Conservation (phyloP, 2,329 filamentous ascomycete species). For the Fusarium guadeloupense region DNA sequence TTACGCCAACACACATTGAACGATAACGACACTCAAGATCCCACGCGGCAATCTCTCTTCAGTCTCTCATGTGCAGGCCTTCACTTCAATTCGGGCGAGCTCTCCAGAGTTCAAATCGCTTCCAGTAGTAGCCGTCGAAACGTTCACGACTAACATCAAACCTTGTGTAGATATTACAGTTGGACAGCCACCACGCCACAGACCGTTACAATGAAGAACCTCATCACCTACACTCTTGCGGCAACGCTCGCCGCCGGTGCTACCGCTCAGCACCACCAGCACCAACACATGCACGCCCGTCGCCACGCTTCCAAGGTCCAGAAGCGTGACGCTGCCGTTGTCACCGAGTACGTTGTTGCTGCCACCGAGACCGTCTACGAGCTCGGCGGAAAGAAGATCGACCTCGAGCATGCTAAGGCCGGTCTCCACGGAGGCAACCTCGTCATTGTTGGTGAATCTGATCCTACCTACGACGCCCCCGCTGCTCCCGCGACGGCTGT, state of each 20-base stretch:
- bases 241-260: conserved; percentile 62
- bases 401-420: conserved; percentile 70
- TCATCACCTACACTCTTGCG: conserved; percentile 61
- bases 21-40: background rate
- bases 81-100: background rate
- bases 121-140: conserved; percentile 6
- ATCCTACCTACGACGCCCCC: conserved; percentile 61
- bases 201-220: conserved; percentile 57
- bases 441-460: conserved; percentile 69
- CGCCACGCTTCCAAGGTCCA: conserved; percentile 61
- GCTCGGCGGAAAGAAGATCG: conserved; percentile 71
- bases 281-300: conserved; percentile 67
- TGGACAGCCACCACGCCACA: conserved; percentile 20
- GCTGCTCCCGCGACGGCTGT: conserved; percentile 52
- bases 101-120: background rate
- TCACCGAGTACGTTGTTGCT: conserved; percentile 66
- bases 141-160: conserved; percentile 26
- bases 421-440: conserved; percentile 78
- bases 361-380: conserved; percentile 76
- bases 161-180: conserved; percentile 26
- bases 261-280: conserved; percentile 68
- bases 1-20: background rate
- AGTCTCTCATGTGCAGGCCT: background rate
- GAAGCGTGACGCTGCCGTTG: conserved; percentile 56
- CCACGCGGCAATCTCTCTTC: background rate